Conservation (phyloP, 176 grass and related monocot species). For the Triticum dicoccoides region DNA sequence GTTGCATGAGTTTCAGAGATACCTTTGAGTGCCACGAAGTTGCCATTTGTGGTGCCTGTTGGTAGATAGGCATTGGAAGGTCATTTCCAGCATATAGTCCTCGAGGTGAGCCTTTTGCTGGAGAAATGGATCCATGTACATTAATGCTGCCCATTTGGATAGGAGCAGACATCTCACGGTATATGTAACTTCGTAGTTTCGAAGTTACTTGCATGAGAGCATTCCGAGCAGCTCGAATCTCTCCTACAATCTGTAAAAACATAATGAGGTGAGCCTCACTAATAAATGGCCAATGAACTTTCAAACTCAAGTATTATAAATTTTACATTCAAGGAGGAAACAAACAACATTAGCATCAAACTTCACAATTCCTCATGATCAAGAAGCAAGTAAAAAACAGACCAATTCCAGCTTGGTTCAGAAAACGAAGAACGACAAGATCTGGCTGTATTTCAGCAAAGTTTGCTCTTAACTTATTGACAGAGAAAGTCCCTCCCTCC, state of each 20-base stretch:
- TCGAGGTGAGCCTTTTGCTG: slow-evolving; percentile 45
- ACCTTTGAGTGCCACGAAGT: slow-evolving; percentile 74
- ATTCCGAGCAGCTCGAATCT: slow-evolving; percentile 90
- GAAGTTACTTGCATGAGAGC: slow-evolving; percentile 82
- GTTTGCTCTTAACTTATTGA: not conserved
- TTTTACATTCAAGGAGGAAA: not conserved
- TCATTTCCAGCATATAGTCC: slow-evolving; percentile 62
- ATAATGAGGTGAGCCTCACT: not conserved
- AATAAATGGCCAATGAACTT: slow-evolving; percentile 14
- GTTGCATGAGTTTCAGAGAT: not conserved
- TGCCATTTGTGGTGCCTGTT: slow-evolving; percentile 44
- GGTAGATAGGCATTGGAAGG: slow-evolving; percentile 43
- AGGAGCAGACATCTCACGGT: slow-evolving; percentile 55
- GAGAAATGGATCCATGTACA: slow-evolving; percentile 56
- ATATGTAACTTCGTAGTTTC: slow-evolving; percentile 78
- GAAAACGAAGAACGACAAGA: not conserved
- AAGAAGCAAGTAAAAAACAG: not conserved
- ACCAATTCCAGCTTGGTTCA: not conserved
- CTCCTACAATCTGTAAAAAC: slow-evolving; percentile 90
- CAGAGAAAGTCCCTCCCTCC: not conserved
- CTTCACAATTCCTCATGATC: not conserved
- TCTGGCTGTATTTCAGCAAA: not conserved
- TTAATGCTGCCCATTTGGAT: slow-evolving; percentile 50
- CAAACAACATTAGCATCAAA: not conserved
- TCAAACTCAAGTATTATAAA: not conserved